These are phyloP conservation scores for Lipomyces lipofer DNA, from an alignment of 805 yeast genomes.

Conservation along the genomic window DNA sequence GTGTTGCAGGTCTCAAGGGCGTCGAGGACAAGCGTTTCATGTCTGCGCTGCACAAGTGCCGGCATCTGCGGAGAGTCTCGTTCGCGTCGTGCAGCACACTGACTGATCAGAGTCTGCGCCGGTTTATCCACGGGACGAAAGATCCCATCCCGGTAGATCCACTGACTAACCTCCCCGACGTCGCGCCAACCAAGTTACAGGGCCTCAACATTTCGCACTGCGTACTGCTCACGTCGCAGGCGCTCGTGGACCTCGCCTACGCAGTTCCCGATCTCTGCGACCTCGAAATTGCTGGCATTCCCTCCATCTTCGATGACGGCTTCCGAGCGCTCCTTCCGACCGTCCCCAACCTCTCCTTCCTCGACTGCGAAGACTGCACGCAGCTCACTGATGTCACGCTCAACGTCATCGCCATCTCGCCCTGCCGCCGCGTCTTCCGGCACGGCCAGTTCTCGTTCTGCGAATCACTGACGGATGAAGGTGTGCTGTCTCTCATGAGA, in stretches of 20 bases:
- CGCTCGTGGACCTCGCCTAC: conserved; percentile 6
- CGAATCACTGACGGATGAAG: conserved; percentile 13
- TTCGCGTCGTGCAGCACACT: conserved; percentile 13
- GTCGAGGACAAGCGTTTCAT: conserved; percentile 12
- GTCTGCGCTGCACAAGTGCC: conserved; percentile 8
- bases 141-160: conserved; percentile 6
- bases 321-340: conserved; percentile 11
- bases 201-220: conserved; percentile 16
- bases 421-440: conserved; percentile 7
- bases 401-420: background rate
- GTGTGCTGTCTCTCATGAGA: conserved; percentile 6
- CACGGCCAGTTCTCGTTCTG: conserved; percentile 22
- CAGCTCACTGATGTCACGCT: conserved; percentile 17
- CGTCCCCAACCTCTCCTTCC: conserved; percentile 5
- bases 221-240: conserved; percentile 10
- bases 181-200: conserved; percentile 2
- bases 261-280: conserved; percentile 17
- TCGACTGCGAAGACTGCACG: conserved; percentile 26
- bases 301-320: conserved; percentile 11
- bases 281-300: conserved; percentile 11
- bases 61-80: conserved; percentile 8
- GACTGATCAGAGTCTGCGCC: conserved; percentile 11
- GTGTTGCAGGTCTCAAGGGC: conserved; percentile 10
- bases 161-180: conserved; percentile 2
- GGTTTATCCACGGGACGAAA: conserved; percentile 14